Base-by-base conservation (phyloP, 768 basidiomycete species). In the Calocybe gangraenosa region DNA sequence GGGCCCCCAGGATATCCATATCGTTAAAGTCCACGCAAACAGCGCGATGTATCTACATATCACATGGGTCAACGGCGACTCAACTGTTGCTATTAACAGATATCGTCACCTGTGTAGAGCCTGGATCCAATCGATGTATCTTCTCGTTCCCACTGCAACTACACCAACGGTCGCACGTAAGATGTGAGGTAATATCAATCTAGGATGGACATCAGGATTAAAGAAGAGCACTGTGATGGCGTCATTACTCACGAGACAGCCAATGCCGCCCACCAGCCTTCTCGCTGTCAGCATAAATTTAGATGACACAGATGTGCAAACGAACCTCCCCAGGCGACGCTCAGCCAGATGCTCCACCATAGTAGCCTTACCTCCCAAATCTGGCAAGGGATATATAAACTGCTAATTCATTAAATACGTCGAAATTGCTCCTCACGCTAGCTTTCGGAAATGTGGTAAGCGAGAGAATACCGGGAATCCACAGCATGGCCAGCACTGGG, bases 341-440 rank as follows among this genome's bases (percentile, higher is more conserved):
- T 78, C 21, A 92, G 65, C 89, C 90, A 95, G 46, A 91, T 81
- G 47, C 83, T 87, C 88, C 88, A 92, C 78, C 80, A 89, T 5
- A 86, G 42, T 37, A 87, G 62, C 44, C 68, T 67, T 8, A 84
- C 73, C 23, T 73, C 72, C 78, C 80, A 84, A 9, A 84, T 65
- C 75, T 80, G 46, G n/a, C n/a, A n/a, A 9, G 15, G 13, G 19
- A 19, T 18, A 34, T 2, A 20, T 25, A 38, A 21, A 22, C 42
- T 11, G 23, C 25, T 17, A 37, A 28, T 31, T 21, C 25, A 22
- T 7, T 22, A 34, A 49, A 34, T 47, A 52, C 33, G 43, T 31
- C 8, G 10, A 15, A 10, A 30, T 37, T 6, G 23, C 33, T 21
- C 67, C 75, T 25, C 50, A 86, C 77, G 31, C 58, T 65, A 2